These are phyloP conservation scores for Friedmanniomyces simplex DNA, from an alignment of 495 filamentous ascomycete genomes.

Conservation along the genomic window DNA sequence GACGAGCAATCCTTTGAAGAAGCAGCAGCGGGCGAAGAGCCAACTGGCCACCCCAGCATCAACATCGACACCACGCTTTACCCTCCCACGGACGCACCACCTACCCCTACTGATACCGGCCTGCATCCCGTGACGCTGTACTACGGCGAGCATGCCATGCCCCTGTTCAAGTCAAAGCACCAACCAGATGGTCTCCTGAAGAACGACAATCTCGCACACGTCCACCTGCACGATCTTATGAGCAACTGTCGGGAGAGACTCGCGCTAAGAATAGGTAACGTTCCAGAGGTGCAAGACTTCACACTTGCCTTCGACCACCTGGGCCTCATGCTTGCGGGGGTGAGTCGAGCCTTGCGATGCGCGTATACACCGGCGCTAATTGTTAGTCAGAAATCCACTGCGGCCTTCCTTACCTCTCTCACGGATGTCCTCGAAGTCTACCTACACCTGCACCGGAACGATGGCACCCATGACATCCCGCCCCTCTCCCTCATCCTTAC, in stretches of 20 bases:
- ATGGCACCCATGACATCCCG: conserved; percentile 43
- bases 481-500: conserved; percentile 48
- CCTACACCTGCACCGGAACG: conserved; percentile 47
- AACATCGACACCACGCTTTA: conserved; percentile 7
- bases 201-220: conserved; percentile 50
- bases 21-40: neutral
- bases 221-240: conserved; percentile 51
- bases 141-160: conserved; percentile 59
- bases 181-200: conserved; percentile 63
- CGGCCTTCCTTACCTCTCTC: conserved; percentile 39
- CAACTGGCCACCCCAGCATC: neutral
- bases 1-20: neutral
- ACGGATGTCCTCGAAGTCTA: conserved; percentile 49
- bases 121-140: conserved; percentile 46
- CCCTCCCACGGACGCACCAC: conserved; percentile 2
- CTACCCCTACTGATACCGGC: conserved; percentile 15
- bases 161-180: conserved; percentile 56
- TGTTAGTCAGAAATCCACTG: conserved; percentile 36
- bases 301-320: conserved; percentile 58
- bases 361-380: conserved; percentile 6
- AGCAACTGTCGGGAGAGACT: conserved; percentile 56
- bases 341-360: neutral
- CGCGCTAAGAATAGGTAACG: conserved; percentile 51
- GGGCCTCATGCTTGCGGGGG: conserved; percentile 56
- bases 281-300: conserved; percentile 52